phyloP scores from a whole-genome alignment of 1,139 yeast genomes.

The Candida tropicalis region DNA sequence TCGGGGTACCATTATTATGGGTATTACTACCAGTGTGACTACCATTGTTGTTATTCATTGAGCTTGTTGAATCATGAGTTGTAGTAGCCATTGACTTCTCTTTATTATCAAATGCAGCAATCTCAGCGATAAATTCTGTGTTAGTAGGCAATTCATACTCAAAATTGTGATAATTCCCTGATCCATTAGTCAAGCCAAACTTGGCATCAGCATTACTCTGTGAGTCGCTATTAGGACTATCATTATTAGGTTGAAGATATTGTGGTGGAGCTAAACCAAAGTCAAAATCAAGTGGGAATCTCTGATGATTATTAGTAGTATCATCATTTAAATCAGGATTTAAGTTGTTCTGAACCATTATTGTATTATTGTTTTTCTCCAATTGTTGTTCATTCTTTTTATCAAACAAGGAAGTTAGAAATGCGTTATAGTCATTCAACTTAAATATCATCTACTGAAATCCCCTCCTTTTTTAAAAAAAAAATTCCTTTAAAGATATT shows the following conservation, averaged over 20 bases:
- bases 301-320: neutral
- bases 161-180: constrained; percentile 2
- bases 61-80: neutral
- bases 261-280: constrained; percentile 26
- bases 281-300: constrained; percentile 35
- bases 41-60: constrained; percentile 3
- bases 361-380: constrained; percentile 2
- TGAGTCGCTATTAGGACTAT: constrained; percentile 3
- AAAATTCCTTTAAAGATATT: neutral
- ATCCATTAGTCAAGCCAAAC: constrained; percentile 1
- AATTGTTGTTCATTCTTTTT: constrained; percentile 18
- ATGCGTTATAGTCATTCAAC: constrained; percentile 36
- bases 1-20: constrained; percentile 1
- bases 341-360: constrained; percentile 2
- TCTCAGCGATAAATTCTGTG: constrained; percentile 16
- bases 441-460: constrained; percentile 29
- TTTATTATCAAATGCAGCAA: constrained; percentile 13
- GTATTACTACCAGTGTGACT: constrained; percentile 4
- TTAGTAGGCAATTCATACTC: constrained; percentile 11
- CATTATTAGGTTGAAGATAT: constrained; percentile 3
- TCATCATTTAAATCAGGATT: constrained; percentile 2
- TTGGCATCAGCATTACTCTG: neutral
- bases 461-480: neutral
- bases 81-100: neutral
- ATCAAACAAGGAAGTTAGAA: constrained; percentile 31